Evolutionary conservation across 164 flowering plant species (phyloP).

Genomic region (Sextonia rubra): DNA sequence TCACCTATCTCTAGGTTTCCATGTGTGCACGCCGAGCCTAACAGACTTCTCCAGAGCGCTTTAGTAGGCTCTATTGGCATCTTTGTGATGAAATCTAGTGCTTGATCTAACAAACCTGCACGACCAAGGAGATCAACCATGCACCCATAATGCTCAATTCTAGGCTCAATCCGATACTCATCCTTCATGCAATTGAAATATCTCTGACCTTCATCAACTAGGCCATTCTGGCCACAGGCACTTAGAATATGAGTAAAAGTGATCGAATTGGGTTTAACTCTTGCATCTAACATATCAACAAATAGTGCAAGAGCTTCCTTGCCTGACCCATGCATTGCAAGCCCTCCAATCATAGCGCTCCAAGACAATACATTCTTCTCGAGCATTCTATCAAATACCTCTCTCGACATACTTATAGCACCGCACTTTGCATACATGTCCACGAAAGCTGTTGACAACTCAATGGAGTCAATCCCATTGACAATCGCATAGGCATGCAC

Average conservation of each 20-base stretch:
- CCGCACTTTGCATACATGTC: constrained; percentile 9
- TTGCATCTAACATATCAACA: background rate
- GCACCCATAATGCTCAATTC: constrained; percentile 8
- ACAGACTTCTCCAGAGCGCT: constrained; percentile 3
- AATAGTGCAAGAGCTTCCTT: constrained; percentile 1
- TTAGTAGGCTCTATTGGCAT: background rate
- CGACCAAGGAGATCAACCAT: constrained; percentile 5
- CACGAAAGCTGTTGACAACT: background rate
- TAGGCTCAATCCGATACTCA: background rate
- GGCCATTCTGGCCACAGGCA: constrained; percentile 3
- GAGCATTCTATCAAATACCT: constrained; percentile 15
- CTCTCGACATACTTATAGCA: constrained; percentile 8
- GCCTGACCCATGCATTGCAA: constrained; percentile 2
- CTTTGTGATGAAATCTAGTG: background rate
- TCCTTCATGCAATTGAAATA: constrained; percentile 2
- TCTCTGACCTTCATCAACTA: background rate
- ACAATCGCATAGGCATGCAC: constrained; percentile 2
- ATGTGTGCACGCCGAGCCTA: constrained; percentile 6
- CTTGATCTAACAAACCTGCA: constrained; percentile 1
- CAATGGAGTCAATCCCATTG: background rate
- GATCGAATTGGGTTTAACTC: background rate
- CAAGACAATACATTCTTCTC: constrained; percentile 6
- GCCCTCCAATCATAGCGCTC: constrained; percentile 1
- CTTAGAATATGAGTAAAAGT: constrained; percentile 1
- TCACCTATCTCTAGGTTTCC: constrained; percentile 1